Percentiles rank a stretch among this genome's conserved stretches.
These are phyloP conservation scores for Zychaea mexicana DNA, from an alignment of 371 early-diverging fungal genomes.

Conservation along the genomic window DNA sequence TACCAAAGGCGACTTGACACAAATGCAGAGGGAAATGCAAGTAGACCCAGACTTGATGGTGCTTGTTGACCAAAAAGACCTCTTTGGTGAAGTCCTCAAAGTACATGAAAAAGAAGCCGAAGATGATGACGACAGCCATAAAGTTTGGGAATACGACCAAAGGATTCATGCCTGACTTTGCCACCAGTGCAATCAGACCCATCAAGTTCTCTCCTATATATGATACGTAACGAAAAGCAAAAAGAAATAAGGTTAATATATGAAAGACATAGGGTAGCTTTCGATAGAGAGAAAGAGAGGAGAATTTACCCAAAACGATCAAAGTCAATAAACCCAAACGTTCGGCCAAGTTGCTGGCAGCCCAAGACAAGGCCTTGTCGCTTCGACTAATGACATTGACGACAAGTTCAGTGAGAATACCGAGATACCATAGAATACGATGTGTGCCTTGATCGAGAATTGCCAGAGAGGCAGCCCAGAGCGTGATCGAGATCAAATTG, in stretches of 20 bases:
- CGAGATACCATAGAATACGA: constrained; percentile 55
- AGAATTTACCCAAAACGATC: constrained; percentile 47
- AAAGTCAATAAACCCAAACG: constrained; percentile 57
- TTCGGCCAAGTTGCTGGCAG: constrained; percentile 63
- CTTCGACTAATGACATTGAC: constrained; percentile 52
- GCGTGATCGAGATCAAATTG: constrained; percentile 52
- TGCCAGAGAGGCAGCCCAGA: constrained; percentile 52
- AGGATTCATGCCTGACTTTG: constrained; percentile 29
- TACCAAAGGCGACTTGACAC: constrained; percentile 57
- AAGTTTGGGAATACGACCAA: constrained; percentile 49
- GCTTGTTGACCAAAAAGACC: constrained; percentile 46
- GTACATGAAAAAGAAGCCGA: constrained; percentile 58
- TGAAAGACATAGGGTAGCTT: too few species aligned
- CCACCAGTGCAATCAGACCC: constrained; percentile 45
- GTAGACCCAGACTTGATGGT: constrained; percentile 62
- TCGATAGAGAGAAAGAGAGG: neutral
- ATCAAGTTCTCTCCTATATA: constrained; percentile 45
- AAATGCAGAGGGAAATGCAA: constrained; percentile 61
- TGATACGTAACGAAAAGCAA: neutral
- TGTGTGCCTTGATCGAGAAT: constrained; percentile 45
- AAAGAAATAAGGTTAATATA: too few species aligned
- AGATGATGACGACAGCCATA: constrained; percentile 54
- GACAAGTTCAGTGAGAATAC: constrained; percentile 48
- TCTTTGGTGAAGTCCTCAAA: constrained; percentile 57
- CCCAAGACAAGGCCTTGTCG: constrained; percentile 57